Evolutionary conservation across 2,329 filamentous ascomycete species (phyloP).

Genomic region (Metarhizium robertsii): DNA sequence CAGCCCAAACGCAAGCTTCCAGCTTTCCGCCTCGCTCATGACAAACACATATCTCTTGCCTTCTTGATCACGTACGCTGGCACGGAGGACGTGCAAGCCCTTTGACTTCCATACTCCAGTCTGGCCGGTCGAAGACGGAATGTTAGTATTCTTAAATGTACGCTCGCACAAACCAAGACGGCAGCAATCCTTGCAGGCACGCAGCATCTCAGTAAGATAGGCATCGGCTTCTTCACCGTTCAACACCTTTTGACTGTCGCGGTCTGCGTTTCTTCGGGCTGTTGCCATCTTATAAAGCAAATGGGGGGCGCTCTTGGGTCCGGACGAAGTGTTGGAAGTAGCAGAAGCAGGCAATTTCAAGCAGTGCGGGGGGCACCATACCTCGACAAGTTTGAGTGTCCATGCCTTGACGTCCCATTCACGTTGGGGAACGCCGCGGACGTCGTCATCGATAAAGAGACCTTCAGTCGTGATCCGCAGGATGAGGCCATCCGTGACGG

Average conservation of each 20-base stretch:
- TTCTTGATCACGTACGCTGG: constrained; percentile 55
- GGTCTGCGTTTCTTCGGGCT: constrained; percentile 36
- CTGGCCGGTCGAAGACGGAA: constrained; percentile 30
- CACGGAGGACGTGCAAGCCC: constrained; percentile 53
- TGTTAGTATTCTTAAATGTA: constrained; percentile 34
- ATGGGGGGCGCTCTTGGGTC: constrained; percentile 30
- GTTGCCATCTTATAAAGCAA: constrained; percentile 38
- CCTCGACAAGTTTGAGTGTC: constrained; percentile 89
- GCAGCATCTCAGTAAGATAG: constrained; percentile 53
- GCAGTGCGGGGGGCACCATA: constrained; percentile 65
- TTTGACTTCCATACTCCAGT: constrained; percentile 45
- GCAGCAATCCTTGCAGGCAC: constrained; percentile 56
- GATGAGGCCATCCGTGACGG: constrained; percentile 86
- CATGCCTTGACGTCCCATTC: constrained; percentile 99
- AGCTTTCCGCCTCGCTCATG: constrained; percentile 53
- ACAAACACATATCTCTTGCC: constrained; percentile 59
- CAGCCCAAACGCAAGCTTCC: constrained; percentile 57
- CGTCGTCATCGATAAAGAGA: constrained; percentile 93
- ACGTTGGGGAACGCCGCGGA: constrained; percentile 81
- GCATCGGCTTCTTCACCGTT: constrained; percentile 57
- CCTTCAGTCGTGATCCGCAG: constrained; percentile 89
- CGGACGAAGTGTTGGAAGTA: constrained; percentile 30
- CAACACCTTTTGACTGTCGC: constrained; percentile 40
- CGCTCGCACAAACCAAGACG: constrained; percentile 41
- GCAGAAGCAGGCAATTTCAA: constrained; percentile 33